Conservation (phyloP, 1,284 basidiomycete genomes). For the Tilletia caries region DNA sequence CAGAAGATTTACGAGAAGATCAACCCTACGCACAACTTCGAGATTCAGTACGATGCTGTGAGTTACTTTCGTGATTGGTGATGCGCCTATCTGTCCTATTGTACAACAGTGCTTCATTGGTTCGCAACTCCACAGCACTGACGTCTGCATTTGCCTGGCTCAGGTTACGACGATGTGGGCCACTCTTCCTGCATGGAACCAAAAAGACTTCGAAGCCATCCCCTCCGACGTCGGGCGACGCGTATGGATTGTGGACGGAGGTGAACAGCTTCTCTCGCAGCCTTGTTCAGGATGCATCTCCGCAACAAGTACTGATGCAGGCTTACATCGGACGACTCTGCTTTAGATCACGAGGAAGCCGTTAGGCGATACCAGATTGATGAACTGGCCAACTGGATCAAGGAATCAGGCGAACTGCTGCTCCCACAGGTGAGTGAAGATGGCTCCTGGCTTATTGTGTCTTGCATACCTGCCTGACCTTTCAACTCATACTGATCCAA, state of each 20-base stretch:
- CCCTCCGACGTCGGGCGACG: neutral
- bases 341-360: conserved; percentile 13
- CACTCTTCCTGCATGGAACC: neutral
- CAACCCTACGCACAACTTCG: neutral
- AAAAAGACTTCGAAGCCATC: neutral
- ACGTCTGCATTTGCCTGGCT: too few relatives aligned
- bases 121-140: too few relatives aligned
- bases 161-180: conserved; percentile 14
- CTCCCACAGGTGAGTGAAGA: neutral
- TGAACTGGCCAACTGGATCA: conserved; percentile 8
- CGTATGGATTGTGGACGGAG: conserved; percentile 14
- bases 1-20: conserved; percentile 5
- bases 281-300: neutral
- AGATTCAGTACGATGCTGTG: neutral
- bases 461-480: neutral
- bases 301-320: too few relatives aligned
- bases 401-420: conserved; percentile 3
- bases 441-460: neutral
- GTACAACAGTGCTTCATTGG: too few relatives aligned
- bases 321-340: neutral
- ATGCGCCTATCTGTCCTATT: neutral
- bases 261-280: neutral
- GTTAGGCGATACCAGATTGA: conserved; percentile 8
- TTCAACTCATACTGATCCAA: neutral
- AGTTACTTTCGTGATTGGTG: neutral